A percentile compares a stretch with the other conserved stretches of the same genome.
Conservation (phyloP, 2,329 filamentous ascomycete species). For the Capronia americana region DNA sequence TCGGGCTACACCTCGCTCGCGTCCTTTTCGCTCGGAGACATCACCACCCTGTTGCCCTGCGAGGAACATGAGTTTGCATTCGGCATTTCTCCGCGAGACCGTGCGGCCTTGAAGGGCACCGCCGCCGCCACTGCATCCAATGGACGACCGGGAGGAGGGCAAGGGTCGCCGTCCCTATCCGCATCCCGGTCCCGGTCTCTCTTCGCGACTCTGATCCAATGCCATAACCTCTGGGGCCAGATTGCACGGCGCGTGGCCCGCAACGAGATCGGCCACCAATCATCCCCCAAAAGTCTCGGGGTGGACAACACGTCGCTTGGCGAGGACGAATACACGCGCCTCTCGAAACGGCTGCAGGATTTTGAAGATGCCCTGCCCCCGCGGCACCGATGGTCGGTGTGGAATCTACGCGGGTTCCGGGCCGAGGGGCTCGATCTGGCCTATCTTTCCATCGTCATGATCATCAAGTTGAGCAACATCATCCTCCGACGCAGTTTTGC, state of each 20-base stretch:
- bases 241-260: constrained; percentile 43
- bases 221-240: constrained; percentile 49
- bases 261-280: neutral
- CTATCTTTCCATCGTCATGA: neutral
- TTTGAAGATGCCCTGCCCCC: neutral
- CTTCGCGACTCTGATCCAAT: constrained; percentile 49
- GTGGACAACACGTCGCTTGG: neutral
- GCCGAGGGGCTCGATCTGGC: neutral
- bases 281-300: neutral
- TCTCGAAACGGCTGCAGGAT: neutral
- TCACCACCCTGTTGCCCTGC: constrained; percentile 48
- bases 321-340: neutral
- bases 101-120: constrained; percentile 47
- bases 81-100: constrained; percentile 41
- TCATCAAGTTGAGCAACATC: neutral
- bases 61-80: constrained; percentile 50
- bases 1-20: constrained; percentile 46
- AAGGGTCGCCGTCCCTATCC: constrained; percentile 23
- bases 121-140: constrained; percentile 41
- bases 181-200: constrained; percentile 42
- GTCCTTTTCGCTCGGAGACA: constrained; percentile 46
- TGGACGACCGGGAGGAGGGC: neutral
- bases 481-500: neutral
- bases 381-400: constrained; percentile 1
- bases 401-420: constrained; percentile 1